A percentile compares a stretch with the other conserved stretches of the same genome.
phyloP scores from a whole-genome alignment of 2,329 filamentous ascomycete genomes.

The Metarhizium robertsii region DNA sequence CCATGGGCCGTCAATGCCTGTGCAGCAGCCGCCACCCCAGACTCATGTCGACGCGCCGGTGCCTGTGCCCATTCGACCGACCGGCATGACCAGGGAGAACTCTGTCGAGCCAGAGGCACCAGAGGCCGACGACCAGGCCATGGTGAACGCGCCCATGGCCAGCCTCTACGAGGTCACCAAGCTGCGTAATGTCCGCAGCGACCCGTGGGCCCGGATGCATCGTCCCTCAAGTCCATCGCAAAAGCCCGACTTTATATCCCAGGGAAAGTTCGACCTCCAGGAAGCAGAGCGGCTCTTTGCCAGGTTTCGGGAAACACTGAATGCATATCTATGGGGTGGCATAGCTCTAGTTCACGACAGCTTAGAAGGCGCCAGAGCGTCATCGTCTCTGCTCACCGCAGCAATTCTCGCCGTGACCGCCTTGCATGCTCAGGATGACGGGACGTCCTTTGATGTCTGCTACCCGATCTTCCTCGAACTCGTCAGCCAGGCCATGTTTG shows the following conservation, averaged over 20 bases:
- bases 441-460: slow-evolving; percentile 43
- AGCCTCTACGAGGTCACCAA: slow-evolving; percentile 23
- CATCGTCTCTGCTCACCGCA: slow-evolving; percentile 19
- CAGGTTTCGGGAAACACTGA: slow-evolving; percentile 19
- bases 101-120: slow-evolving; percentile 15
- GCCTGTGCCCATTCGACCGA: slow-evolving; percentile 6
- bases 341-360: slow-evolving; percentile 19
- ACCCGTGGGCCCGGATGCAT: slow-evolving; percentile 14
- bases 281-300: slow-evolving; percentile 20
- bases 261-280: slow-evolving; percentile 15
- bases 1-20: neutral
- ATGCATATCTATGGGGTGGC: slow-evolving; percentile 23
- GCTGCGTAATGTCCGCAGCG: slow-evolving; percentile 22
- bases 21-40: neutral
- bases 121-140: slow-evolving; percentile 16
- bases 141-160: slow-evolving; percentile 21
- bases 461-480: slow-evolving; percentile 49
- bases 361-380: slow-evolving; percentile 17
- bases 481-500: slow-evolving; percentile 48
- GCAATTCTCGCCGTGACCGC: slow-evolving; percentile 24
- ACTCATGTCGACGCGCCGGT: neutral
- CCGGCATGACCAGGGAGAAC: slow-evolving; percentile 23
- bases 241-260: slow-evolving; percentile 19
- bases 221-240: slow-evolving; percentile 6
- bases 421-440: slow-evolving; percentile 21